These are phyloP conservation scores for Endoconidiophora laricicola DNA, from an alignment of 2,329 filamentous ascomycete genomes.

Conservation along the genomic window DNA sequence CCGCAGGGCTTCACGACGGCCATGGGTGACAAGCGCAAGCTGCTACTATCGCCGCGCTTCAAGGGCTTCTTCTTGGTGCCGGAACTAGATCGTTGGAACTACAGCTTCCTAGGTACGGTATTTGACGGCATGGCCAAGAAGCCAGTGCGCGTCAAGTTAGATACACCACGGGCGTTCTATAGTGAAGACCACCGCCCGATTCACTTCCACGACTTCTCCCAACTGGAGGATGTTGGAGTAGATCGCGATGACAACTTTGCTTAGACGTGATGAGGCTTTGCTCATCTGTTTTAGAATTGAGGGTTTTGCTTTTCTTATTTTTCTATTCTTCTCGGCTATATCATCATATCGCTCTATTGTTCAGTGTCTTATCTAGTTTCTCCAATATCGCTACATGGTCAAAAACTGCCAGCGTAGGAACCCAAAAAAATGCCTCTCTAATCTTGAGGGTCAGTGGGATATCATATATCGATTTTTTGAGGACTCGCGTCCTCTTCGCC, in stretches of 20 bases:
- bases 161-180: conserved; percentile 82
- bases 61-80: conserved; percentile 93
- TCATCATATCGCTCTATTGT: not conserved
- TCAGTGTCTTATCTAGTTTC: no score
- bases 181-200: conserved; percentile 79
- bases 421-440: no score
- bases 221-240: conserved; percentile 93
- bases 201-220: conserved; percentile 94
- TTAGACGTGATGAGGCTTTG: conserved; percentile 25
- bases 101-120: conserved; percentile 87
- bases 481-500: no score
- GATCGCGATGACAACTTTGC: conserved; percentile 88
- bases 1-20: conserved; percentile 81
- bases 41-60: conserved; percentile 84
- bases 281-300: not conserved
- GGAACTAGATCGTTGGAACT: conserved; percentile 85
- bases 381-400: no score
- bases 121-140: conserved; percentile 86
- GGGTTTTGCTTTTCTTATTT: not conserved
- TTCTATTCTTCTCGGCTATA: conserved; percentile 2
- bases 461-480: no score
- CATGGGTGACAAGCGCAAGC: conserved; percentile 91
- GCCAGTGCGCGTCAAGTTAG: conserved; percentile 77
- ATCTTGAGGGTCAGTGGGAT: no score
- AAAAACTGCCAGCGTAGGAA: no score